A percentile compares a stretch with the other conserved stretches of the same genome.
These are phyloP conservation scores for Coniochaeta sp. DNA, from an alignment of 2,329 filamentous ascomycete species.

Conservation along the genomic window DNA sequence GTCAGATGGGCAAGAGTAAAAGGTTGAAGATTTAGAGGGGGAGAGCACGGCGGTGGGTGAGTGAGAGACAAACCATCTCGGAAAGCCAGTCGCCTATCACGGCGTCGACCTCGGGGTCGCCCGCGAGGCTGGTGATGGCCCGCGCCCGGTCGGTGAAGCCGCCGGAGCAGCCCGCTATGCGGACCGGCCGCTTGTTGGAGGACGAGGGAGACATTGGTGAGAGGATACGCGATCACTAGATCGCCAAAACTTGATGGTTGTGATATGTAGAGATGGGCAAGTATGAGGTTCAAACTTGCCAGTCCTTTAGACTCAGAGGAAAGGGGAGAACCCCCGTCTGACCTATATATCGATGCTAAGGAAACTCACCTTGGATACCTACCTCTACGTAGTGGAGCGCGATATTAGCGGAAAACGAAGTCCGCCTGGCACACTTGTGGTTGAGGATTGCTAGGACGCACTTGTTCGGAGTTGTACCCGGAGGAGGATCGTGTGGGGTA, in stretches of 20 bases:
- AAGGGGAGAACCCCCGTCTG: neutral
- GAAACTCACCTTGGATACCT: no score
- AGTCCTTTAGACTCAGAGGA: no score
- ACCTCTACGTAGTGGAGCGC: no score
- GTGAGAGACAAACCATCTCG: constrained; percentile 4
- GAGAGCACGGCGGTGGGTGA: no score
- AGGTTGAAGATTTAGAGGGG: no score
- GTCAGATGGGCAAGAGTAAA: no score
- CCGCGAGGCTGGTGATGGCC: constrained; percentile 16
- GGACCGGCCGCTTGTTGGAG: constrained; percentile 13
- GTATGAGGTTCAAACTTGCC: no score
- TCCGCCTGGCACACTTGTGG: neutral
- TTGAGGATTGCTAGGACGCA: neutral
- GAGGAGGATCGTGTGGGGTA: neutral
- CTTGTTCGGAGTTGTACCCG: neutral
- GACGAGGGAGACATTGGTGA: neutral
- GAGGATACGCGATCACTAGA: neutral
- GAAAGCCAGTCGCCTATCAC: constrained; percentile 14
- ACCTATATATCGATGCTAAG: neutral
- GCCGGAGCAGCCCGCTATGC: constrained; percentile 21
- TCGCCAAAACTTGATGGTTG: neutral
- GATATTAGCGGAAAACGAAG: neutral
- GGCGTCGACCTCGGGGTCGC: constrained; percentile 11
- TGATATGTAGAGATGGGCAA: neutral
- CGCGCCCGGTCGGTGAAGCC: constrained; percentile 23